Conservation (phyloP, 441 rosid genomes). For the Populus tomentosa region DNA sequence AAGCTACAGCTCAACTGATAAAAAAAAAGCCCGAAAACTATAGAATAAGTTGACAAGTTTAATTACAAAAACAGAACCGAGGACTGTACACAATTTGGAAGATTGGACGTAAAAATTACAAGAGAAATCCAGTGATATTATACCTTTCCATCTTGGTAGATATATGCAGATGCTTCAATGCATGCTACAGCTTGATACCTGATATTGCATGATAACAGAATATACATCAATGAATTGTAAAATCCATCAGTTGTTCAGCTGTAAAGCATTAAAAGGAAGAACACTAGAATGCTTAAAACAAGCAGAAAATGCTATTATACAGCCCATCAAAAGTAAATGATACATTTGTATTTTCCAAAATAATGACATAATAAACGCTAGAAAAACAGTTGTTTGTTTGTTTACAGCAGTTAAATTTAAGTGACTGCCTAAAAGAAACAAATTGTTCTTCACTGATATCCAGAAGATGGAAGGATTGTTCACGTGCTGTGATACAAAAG, state of each 20-base stretch:
- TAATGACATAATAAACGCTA: neutral
- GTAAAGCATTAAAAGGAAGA: slow-evolving; percentile 6
- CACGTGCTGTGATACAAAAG: neutral
- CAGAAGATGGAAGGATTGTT: neutral
- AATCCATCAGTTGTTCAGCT: slow-evolving; percentile 8
- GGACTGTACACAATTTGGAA: neutral
- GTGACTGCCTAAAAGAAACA: neutral
- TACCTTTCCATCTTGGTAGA: slow-evolving; percentile 98
- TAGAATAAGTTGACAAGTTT: neutral
- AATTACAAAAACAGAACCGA: neutral
- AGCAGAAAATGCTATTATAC: neutral
- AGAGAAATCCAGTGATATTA: neutral
- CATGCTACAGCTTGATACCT: slow-evolving; percentile 98
- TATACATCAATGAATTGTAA: neutral
- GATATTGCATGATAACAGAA: slow-evolving; percentile 22
- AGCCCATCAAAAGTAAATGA: neutral
- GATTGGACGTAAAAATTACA: neutral
- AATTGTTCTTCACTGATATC: neutral
- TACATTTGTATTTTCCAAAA: neutral
- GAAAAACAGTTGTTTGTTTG: neutral
- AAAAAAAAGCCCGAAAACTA: too few relatives aligned
- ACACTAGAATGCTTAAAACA: neutral
- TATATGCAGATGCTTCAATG: slow-evolving; percentile 93
- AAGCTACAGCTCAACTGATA: neutral
- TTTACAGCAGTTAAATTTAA: neutral